Evolutionary conservation across 306 rosid genomes (phyloP).

Genomic region (Gillenia trifoliata): DNA sequence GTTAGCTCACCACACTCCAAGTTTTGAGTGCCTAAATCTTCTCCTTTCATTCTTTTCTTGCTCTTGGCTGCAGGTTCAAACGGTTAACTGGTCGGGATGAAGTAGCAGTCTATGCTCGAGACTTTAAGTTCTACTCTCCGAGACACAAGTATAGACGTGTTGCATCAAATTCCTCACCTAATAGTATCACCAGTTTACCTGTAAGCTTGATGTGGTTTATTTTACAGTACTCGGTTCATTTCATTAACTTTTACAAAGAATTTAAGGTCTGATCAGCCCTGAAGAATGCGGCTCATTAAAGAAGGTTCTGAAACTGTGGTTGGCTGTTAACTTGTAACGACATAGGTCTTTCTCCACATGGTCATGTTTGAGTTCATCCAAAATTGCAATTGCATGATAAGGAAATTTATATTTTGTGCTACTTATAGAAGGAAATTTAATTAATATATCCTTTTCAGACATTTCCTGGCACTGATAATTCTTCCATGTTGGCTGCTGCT

Average conservation of each 20-base stretch:
- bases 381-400: background rate
- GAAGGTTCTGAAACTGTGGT: background rate
- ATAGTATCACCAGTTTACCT: constrained; percentile 47
- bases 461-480: constrained; percentile 65
- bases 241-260: background rate
- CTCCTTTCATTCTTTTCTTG: background rate
- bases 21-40: background rate
- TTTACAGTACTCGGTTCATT: constrained; percentile 12
- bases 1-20: too few species aligned
- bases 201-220: constrained; percentile 45
- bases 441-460: constrained; percentile 46
- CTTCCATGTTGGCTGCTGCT: constrained; percentile 47
- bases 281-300: background rate
- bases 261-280: background rate
- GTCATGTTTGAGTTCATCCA: background rate
- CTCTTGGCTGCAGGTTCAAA: constrained; percentile 59
- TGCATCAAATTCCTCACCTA: constrained; percentile 55
- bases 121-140: constrained; percentile 90
- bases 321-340: background rate
- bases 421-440: background rate
- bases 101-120: constrained; percentile 62
- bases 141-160: constrained; percentile 85
- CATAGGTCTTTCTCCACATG: background rate
- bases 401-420: background rate
- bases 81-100: constrained; percentile 89